These are phyloP conservation scores for Bruguiera sexangula DNA, from an alignment of 345 rosid species.

Conservation along the genomic window DNA sequence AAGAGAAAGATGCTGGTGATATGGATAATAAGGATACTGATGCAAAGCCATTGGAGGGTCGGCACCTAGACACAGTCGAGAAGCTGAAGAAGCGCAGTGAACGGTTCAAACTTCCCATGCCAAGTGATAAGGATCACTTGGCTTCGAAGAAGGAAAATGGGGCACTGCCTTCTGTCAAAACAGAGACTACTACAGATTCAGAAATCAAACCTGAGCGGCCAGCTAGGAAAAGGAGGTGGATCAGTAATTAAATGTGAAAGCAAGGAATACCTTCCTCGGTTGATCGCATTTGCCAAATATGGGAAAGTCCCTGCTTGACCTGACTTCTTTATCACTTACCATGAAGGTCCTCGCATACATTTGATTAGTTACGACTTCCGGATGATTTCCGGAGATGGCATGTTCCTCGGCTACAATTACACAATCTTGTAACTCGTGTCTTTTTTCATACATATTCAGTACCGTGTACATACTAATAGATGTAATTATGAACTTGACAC, in stretches of 20 bases:
- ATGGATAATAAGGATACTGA: slow-evolving; percentile 56
- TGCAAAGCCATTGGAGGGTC: slow-evolving; percentile 53
- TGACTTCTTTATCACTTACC: slow-evolving; percentile 7
- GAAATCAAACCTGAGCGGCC: slow-evolving; percentile 91
- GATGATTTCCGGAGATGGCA: slow-evolving; percentile 16
- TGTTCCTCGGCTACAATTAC: slow-evolving; percentile 14
- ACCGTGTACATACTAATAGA: slow-evolving; percentile 36
- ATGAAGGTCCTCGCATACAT: slow-evolving; percentile 5
- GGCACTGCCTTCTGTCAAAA: slow-evolving; percentile 46
- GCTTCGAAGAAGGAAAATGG: slow-evolving; percentile 67
- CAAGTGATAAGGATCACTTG: slow-evolving; percentile 59
- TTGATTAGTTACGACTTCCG: slow-evolving; percentile 8
- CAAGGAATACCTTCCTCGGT: slow-evolving; percentile 1
- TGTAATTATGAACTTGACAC: slow-evolving; percentile 35
- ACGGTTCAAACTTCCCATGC: slow-evolving; percentile 95
- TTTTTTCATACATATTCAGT: slow-evolving; percentile 16
- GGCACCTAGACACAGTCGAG: slow-evolving; percentile 85
- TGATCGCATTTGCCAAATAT: neutral
- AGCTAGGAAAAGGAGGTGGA: slow-evolving; percentile 87
- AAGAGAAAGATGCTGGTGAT: slow-evolving; percentile 44
- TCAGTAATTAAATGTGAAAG: slow-evolving; percentile 44
- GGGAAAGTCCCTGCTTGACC: neutral
- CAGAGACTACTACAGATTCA: slow-evolving; percentile 50
- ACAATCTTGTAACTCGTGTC: slow-evolving; percentile 22
- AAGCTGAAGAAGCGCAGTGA: slow-evolving; percentile 98